Base-by-base conservation (phyloP, 2,329 filamentous ascomycete species). In the Pseudogymnoascus sp. region DNA sequence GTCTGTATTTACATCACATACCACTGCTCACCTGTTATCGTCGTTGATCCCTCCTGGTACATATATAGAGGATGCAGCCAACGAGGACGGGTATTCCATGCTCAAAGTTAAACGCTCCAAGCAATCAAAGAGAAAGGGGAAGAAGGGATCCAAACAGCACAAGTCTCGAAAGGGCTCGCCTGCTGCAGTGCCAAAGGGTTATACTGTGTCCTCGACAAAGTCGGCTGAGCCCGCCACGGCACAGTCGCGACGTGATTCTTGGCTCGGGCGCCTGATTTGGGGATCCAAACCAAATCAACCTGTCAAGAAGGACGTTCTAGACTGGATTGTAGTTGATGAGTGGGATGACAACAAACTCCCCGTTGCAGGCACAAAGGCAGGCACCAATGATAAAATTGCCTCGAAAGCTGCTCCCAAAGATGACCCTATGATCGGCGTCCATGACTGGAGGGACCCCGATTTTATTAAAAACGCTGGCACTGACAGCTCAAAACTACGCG, bases 1-100 rank as follows among this genome's bases (percentile, higher is more conserved):
- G 1, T 90, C 94, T 0, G 81, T 97, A 8, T 99, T 99, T 74
- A 97, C 94, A 0, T 95, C 93, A 0, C 86, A 94, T 68, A 97
- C 91, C 0, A 97, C 93, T 0, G 94, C 94, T 1, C 93, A 97
- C 72, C 80, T 99, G 12, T 80, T 99, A 14, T 96, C 92, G 1
- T 91, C 92, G 6, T 80, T 97, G 63, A 87, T 94, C 62, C 90
- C 92, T 59, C 82, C 84, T 1, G 85, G 87, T 53, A 82, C 80
- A 66, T 83, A 83, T 60, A 79, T 85, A 53, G 82, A 86, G 64
- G 80, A 85, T 62, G 77, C 80, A 6, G 75, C 84, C 15, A 77
- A 85, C 61, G 83, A 85, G 62, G 82, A 86, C 66, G 81, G 82
- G 1, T 83, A 84, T 62, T 76, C 82, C 3, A 74, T 76, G 12